Evolutionary conservation across 371 early-diverging fungal species (phyloP).

Genomic region (Apophysomyces variabilis): DNA sequence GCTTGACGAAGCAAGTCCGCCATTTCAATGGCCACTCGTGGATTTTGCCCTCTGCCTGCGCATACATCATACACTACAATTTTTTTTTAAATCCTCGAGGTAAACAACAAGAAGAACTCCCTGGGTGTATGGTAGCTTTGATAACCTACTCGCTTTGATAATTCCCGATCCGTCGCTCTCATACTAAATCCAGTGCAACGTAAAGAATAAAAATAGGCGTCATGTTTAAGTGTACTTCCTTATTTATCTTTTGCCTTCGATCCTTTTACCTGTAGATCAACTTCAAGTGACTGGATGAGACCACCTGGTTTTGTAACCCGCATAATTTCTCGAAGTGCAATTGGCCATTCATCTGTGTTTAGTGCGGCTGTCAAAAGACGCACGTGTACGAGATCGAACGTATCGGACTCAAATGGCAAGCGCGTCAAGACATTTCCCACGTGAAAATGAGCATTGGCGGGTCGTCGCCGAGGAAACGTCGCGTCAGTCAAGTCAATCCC

Average conservation of each 20-base stretch:
- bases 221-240: not conserved
- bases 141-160: not conserved
- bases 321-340: conserved; percentile 51
- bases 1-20: not conserved
- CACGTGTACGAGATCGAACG: conserved; percentile 64
- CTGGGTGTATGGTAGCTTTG: not conserved
- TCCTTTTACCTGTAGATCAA: conserved; percentile 43
- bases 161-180: not conserved
- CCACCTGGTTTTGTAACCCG: conserved; percentile 65
- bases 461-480: conserved; percentile 58
- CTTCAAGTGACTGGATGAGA: conserved; percentile 57
- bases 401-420: conserved; percentile 59
- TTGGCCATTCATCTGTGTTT: conserved; percentile 52
- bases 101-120: too few relatives aligned
- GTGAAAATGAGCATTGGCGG: conserved; percentile 50
- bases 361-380: conserved; percentile 58
- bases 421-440: conserved; percentile 52
- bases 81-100: too few relatives aligned
- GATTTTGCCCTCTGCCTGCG: conserved; percentile 1
- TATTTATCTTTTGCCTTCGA: not conserved
- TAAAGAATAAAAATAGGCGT: not conserved
- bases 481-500: conserved; percentile 61
- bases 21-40: conserved; percentile 2
- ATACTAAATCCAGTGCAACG: not conserved
- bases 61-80: not conserved